phyloP scores from a whole-genome alignment of 2,329 filamentous ascomycete genomes.

The Aspergillus vadensis region DNA sequence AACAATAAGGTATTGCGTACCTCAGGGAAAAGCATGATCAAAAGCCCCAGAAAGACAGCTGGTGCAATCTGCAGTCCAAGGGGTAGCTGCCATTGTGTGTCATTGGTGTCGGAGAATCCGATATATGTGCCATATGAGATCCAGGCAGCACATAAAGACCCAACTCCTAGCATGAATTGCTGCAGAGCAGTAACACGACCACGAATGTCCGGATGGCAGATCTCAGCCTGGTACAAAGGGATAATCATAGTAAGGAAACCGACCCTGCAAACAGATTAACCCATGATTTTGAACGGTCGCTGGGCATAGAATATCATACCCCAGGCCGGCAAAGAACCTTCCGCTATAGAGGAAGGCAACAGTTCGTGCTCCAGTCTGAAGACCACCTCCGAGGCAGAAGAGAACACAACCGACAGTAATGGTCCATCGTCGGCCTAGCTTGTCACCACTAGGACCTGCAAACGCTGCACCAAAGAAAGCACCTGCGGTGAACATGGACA shows the following conservation, averaged over 20 bases:
- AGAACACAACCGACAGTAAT: slow-evolving; percentile 71
- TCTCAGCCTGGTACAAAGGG: slow-evolving; percentile 75
- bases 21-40: slow-evolving; percentile 75
- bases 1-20: slow-evolving; percentile 16
- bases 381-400: slow-evolving; percentile 70
- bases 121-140: slow-evolving; percentile 67
- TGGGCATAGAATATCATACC: slow-evolving; percentile 28
- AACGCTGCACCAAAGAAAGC: slow-evolving; percentile 70
- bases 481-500: slow-evolving; percentile 75
- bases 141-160: slow-evolving; percentile 72
- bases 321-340: slow-evolving; percentile 64
- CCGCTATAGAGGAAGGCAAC: slow-evolving; percentile 69
- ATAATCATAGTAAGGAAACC: slow-evolving; percentile 66
- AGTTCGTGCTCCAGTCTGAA: slow-evolving; percentile 69
- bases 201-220: slow-evolving; percentile 76
- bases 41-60: slow-evolving; percentile 62
- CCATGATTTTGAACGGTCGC: slow-evolving; percentile 29
- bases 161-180: slow-evolving; percentile 81
- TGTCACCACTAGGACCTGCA: slow-evolving; percentile 66
- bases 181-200: slow-evolving; percentile 74
- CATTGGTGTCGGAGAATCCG: slow-evolving; percentile 50
- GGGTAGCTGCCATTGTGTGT: slow-evolving; percentile 62
- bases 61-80: slow-evolving; percentile 73
- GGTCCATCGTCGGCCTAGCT: slow-evolving; percentile 68
- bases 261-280: slow-evolving; percentile 50